Base-by-base conservation (phyloP, 2,329 filamentous ascomycete species). In the Plenodomus tracheiphilus region DNA sequence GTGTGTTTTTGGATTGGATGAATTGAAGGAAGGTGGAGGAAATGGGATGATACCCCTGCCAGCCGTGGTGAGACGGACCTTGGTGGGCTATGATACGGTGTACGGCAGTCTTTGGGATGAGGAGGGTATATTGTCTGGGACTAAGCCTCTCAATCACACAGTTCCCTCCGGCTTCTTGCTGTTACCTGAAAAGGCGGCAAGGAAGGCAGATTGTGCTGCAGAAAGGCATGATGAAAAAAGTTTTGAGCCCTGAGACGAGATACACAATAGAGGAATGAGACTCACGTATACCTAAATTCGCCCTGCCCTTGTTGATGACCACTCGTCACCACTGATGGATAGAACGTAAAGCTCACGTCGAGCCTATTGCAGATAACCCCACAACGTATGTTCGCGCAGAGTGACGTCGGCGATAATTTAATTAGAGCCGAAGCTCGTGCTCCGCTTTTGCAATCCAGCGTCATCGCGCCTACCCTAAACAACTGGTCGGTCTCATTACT, bases 31-130 rank as follows among this genome's bases (percentile, higher is more conserved):
- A 18, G 35, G 28, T 32, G 11, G 28, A 47, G n/a, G 52, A 35
- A 41, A 55, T 18, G 52, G n/a, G 51, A 60, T 56, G 58, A 63
- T 59, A 61, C 56, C 58, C 57, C 40, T 39, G 44, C 44, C 39
- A 47, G 44, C 56, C 54, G 56, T 59, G 56, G 60, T 59, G 56
- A 63, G 60, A 57, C 58, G 58, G 60, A 50, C 43, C 40, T 49
- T 51, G 49, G 51, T 51, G 51, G 58, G 51, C 47, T 46, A 45
- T 45, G 53, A 39, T 9, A 46, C 25, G 49, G 49, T 47, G 43
- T 37, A 43, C 35, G 46, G 46, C 28, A 36, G 37, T 18, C 20
- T 43, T 49, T 30, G 46, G 36, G 21, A 37, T 19, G 35, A 37
- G 35, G 35, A 37, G 35, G 35, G 35, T 17, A 8, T 15, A 32